phyloP scores from a whole-genome alignment of 148 eudicot species.

The Drosera capensis region DNA sequence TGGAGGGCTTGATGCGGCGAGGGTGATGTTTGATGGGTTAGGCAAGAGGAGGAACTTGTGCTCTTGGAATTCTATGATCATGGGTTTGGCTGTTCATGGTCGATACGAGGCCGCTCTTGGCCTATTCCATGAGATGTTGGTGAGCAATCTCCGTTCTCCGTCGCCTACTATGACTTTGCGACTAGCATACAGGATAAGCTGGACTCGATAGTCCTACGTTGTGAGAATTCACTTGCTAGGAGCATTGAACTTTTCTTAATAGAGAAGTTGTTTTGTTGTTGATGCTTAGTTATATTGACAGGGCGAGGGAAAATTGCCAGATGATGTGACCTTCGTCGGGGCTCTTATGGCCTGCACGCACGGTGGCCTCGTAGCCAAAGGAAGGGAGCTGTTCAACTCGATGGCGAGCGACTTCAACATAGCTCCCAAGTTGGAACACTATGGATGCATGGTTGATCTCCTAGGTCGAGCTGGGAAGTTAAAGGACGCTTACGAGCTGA shows the following conservation, averaged over 20 bases:
- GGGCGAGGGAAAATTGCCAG: slow-evolving; percentile 30
- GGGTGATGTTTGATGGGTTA: slow-evolving; percentile 36
- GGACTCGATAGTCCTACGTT: too few relatives aligned
- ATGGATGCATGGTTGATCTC: slow-evolving; percentile 66
- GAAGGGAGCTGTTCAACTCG: slow-evolving; percentile 25
- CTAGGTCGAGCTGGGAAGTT: slow-evolving; percentile 49
- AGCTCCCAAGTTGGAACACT: slow-evolving; percentile 39
- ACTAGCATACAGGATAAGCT: too few relatives aligned
- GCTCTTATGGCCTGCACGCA: slow-evolving; percentile 50
- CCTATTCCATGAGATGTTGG: slow-evolving; percentile 38
- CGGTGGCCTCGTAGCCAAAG: slow-evolving; percentile 32
- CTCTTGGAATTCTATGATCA: slow-evolving; percentile 68
- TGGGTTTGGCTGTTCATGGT: slow-evolving; percentile 50
- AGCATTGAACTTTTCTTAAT: not conserved
- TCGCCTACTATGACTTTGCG: too few relatives aligned
- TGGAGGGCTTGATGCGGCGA: slow-evolving; percentile 40
- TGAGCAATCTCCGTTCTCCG: slow-evolving; percentile 6
- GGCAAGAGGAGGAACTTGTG: slow-evolving; percentile 34
- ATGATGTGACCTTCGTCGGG: slow-evolving; percentile 42
- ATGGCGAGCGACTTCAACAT: slow-evolving; percentile 27
- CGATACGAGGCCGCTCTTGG: slow-evolving; percentile 32
- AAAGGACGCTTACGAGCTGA: slow-evolving; percentile 29
- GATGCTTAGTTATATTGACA: slow-evolving; percentile 4
- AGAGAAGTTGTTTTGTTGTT: not conserved
- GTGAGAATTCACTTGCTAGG: too few relatives aligned